A percentile compares a stretch with the other conserved stretches of the same genome.
Conservation (phyloP, 345 rosid species). For the Gossypium longicalyx region DNA sequence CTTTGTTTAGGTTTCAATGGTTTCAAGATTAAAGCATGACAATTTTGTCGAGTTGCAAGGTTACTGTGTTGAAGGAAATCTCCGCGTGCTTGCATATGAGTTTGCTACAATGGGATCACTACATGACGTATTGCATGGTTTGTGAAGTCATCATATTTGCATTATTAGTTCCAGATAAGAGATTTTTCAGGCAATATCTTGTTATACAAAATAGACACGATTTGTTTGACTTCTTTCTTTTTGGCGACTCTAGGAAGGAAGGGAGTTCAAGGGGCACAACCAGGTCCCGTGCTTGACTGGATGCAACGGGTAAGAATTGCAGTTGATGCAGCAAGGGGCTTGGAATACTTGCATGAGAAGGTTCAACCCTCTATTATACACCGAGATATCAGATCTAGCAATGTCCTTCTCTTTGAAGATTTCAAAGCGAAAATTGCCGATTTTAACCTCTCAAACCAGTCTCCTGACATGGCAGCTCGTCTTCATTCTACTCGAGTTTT, state of each 20-base stretch:
- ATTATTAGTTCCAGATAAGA: background rate
- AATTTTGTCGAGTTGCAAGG: conserved; percentile 85
- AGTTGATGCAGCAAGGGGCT: conserved; percentile 93
- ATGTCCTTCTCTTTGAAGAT: conserved; percentile 89
- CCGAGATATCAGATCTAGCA: conserved; percentile 95
- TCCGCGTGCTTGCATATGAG: conserved; percentile 86
- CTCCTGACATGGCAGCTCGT: conserved; percentile 99
- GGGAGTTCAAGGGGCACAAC: conserved; percentile 99
- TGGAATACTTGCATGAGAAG: conserved; percentile 96
- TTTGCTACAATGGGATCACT: conserved; percentile 99
- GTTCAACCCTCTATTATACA: conserved; percentile 83
- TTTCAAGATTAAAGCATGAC: conserved; percentile 80
- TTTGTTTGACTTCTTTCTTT: background rate
- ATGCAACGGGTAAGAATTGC: conserved; percentile 87
- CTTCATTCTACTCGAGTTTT: conserved; percentile 97
- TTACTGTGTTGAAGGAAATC: conserved; percentile 80
- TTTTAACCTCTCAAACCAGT: conserved; percentile 93
- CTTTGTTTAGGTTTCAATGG: conserved; percentile 61
- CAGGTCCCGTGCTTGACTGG: conserved; percentile 99
- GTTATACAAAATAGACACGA: background rate
- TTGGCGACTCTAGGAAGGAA: conserved; percentile 64
- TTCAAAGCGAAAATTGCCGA: conserved; percentile 93
- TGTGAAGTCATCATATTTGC: conserved; percentile 9
- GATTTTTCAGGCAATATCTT: background rate
- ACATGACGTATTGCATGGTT: conserved; percentile 93